These are phyloP conservation scores for Penicillium subrubescens DNA, from an alignment of 495 filamentous ascomycete species.

Conservation along the genomic window DNA sequence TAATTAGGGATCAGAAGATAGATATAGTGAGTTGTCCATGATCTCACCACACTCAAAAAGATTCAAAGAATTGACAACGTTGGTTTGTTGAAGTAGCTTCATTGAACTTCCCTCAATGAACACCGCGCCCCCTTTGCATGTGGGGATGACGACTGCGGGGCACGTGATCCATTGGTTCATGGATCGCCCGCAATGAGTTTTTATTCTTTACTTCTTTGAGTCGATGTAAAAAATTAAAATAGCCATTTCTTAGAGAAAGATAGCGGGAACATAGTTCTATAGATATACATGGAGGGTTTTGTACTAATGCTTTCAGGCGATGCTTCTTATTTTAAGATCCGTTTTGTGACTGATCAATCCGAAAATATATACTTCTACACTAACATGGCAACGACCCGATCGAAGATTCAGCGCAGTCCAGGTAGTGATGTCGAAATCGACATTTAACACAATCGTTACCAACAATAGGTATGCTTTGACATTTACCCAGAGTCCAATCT, in stretches of 20 bases:
- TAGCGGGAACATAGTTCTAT: not conserved
- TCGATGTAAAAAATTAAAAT: not conserved
- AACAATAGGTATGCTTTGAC: too few relatives aligned
- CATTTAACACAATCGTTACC: too few relatives aligned
- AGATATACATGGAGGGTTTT: not conserved
- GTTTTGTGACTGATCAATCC: not conserved
- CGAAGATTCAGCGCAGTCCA: too few relatives aligned
- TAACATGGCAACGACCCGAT: too few relatives aligned
- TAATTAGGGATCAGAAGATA: slow-evolving; percentile 1
- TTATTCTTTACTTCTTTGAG: not conserved
- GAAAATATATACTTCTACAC: not conserved
- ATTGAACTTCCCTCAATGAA: slow-evolving; percentile 1
- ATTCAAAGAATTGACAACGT: slow-evolving; percentile 12
- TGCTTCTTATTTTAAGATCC: not conserved
- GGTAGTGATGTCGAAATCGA: too few relatives aligned
- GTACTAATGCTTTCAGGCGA: not conserved
- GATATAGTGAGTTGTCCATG: slow-evolving; percentile 7
- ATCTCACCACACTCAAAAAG: slow-evolving; percentile 15
- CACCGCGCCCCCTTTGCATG: slow-evolving; percentile 20
- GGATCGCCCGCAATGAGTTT: not conserved
- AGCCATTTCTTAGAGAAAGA: not conserved
- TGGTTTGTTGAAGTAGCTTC: slow-evolving; percentile 6
- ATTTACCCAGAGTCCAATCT: too few relatives aligned
- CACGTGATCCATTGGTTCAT: slow-evolving; percentile 25
- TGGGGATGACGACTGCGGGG: slow-evolving; percentile 13